phyloP scores from a whole-genome alignment of 2,329 filamentous ascomycete species.

The Delphinella strobiligena region DNA sequence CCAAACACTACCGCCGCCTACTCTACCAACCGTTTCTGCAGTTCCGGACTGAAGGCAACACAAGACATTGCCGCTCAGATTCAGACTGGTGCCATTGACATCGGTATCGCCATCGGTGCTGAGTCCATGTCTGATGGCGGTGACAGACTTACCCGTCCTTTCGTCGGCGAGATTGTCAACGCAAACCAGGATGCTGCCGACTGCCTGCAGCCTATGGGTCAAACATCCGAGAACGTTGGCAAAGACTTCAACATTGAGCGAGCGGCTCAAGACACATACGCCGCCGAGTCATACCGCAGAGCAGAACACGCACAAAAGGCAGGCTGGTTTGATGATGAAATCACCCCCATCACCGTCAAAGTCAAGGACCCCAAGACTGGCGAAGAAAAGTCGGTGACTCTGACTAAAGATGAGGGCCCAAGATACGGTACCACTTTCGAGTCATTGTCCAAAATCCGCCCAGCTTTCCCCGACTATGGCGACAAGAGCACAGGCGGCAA shows the following conservation, averaged over 20 bases:
- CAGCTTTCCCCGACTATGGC: constrained; percentile 84
- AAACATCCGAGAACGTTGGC: constrained; percentile 93
- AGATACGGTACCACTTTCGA: constrained; percentile 82
- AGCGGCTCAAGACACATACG: constrained; percentile 71
- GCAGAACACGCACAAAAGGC: constrained; percentile 85
- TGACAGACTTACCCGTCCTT: constrained; percentile 57
- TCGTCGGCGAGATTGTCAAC: constrained; percentile 62
- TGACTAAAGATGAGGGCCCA: constrained; percentile 83
- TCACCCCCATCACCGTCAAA: constrained; percentile 71
- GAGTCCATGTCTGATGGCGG: constrained; percentile 75
- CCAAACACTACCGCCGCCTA: constrained; percentile 77
- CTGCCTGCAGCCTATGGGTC: constrained; percentile 93
- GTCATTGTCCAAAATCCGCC: constrained; percentile 67
- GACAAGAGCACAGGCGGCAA: constrained; percentile 83
- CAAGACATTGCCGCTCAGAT: constrained; percentile 93
- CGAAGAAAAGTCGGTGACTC: constrained; percentile 61
- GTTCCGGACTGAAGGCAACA: constrained; percentile 85
- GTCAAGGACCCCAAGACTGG: constrained; percentile 76
- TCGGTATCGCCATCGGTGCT: constrained; percentile 78
- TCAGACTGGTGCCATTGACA: constrained; percentile 62
- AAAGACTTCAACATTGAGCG: constrained; percentile 77
- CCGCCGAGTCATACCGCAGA: constrained; percentile 74
- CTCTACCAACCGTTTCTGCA: constrained; percentile 92
- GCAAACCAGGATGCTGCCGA: constrained; percentile 66
- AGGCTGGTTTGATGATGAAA: constrained; percentile 89